phyloP scores from a whole-genome alignment of 352 stramenopile species.

The Phytophthora kernoviae region DNA sequence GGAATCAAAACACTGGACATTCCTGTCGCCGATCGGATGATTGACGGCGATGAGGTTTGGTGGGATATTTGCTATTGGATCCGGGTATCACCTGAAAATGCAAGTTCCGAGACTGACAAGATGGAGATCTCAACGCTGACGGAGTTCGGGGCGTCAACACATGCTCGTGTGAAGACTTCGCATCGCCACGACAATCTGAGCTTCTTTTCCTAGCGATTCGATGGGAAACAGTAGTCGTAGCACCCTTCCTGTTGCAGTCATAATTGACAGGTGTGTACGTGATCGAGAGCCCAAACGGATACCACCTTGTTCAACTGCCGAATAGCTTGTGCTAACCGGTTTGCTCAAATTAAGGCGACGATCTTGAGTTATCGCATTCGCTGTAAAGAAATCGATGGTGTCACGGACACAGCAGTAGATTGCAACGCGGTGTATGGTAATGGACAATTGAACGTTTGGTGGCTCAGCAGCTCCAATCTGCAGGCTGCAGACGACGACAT shows the following conservation, averaged over 20 bases:
- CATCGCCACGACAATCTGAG: slow-evolving; percentile 22
- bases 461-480: too few relatives aligned
- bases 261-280: too few relatives aligned
- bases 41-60: slow-evolving; percentile 29
- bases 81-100: slow-evolving; percentile 15
- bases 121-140: slow-evolving; percentile 9
- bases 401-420: too few relatives aligned
- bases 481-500: too few relatives aligned
- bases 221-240: slow-evolving; percentile 31
- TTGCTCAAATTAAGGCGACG: too few relatives aligned
- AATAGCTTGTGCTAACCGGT: too few relatives aligned
- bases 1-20: slow-evolving; percentile 41
- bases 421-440: too few relatives aligned
- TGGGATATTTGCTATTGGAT: slow-evolving; percentile 51
- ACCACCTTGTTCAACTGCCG: too few relatives aligned
- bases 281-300: too few relatives aligned
- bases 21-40: slow-evolving; percentile 13
- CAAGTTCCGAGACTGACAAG: neutral
- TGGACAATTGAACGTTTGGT: too few relatives aligned
- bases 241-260: slow-evolving; percentile 24
- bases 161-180: slow-evolving; percentile 26
- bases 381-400: too few relatives aligned
- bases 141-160: slow-evolving; percentile 29
- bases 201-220: slow-evolving; percentile 40
- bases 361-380: too few relatives aligned